These are phyloP conservation scores for Linum tenue DNA, from an alignment of 345 rosid species.

Conservation along the genomic window DNA sequence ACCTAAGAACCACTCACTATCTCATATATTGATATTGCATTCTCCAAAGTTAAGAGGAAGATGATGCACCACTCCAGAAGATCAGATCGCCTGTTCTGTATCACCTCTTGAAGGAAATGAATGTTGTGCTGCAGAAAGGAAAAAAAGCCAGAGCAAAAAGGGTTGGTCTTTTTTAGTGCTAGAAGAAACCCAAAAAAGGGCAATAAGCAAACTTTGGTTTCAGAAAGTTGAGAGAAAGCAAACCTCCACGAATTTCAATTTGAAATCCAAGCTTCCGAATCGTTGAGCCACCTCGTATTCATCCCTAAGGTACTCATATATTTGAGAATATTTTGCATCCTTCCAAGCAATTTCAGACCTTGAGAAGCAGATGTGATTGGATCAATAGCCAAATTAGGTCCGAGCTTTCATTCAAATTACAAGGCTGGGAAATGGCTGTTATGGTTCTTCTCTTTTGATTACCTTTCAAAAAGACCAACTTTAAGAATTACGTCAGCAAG, in stretches of 20 bases:
- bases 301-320: slow-evolving; percentile 79
- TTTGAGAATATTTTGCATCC: slow-evolving; percentile 85
- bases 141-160: neutral
- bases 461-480: slow-evolving; percentile 97
- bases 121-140: slow-evolving; percentile 66
- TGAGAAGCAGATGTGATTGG: slow-evolving; percentile 12
- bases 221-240: neutral
- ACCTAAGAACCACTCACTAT: slow-evolving; percentile 20
- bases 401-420: no score
- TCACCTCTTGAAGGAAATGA: slow-evolving; percentile 84
- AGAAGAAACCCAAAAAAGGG: neutral
- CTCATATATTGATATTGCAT: slow-evolving; percentile 61
- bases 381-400: neutral
- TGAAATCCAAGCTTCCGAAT: slow-evolving; percentile 75
- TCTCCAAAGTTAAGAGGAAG: slow-evolving; percentile 64
- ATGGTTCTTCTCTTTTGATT: slow-evolving; percentile 2
- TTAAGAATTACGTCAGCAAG: slow-evolving; percentile 87
- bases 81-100: slow-evolving; percentile 73
- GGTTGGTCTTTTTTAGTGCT: neutral
- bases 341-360: slow-evolving; percentile 98
- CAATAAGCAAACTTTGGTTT: neutral
- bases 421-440: neutral
- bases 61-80: slow-evolving; percentile 87
- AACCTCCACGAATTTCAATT: slow-evolving; percentile 90
- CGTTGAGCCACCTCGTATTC: slow-evolving; percentile 91